A percentile compares a stretch with the other conserved stretches of the same genome.
Conservation (phyloP, 208 protist species). For the Trypanosomatidae sp. region DNA sequence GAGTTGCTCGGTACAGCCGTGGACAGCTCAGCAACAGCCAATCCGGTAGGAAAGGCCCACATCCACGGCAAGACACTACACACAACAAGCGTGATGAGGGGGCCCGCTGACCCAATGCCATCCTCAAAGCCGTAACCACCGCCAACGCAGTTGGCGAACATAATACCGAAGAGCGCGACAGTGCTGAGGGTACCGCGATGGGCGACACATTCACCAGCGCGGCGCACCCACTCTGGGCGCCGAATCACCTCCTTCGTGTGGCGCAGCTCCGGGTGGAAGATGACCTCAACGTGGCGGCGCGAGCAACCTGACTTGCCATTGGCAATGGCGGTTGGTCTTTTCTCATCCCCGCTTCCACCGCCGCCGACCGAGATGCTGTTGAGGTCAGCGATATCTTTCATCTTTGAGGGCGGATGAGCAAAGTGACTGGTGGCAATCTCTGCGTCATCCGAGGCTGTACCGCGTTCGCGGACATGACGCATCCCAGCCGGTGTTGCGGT, state of each 20-base stretch:
- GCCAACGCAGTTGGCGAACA: constrained; percentile 80
- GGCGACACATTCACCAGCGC: constrained; percentile 66
- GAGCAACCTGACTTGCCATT: neutral
- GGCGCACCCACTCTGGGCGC: constrained; percentile 73
- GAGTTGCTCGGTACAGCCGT: constrained; percentile 87
- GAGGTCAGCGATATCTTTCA: neutral
- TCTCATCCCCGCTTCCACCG: neutral
- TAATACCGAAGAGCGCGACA: constrained; percentile 65
- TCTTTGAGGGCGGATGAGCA: neutral
- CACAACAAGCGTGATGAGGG: constrained; percentile 81
- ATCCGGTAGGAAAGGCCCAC: constrained; percentile 76
- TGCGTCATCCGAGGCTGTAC: neutral
- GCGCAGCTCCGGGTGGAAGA: constrained; percentile 75
- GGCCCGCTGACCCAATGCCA: constrained; percentile 69
- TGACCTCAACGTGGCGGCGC: constrained; percentile 29
- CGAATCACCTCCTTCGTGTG: constrained; percentile 78
- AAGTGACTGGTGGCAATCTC: neutral
- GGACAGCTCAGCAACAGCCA: constrained; percentile 80
- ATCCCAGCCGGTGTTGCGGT: constrained; percentile 5
- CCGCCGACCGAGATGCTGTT: neutral
- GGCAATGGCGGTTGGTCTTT: neutral
- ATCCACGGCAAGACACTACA: constrained; percentile 76
- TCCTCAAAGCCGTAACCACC: constrained; percentile 89
- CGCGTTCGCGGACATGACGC: constrained; percentile 22
- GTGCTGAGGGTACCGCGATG: constrained; percentile 71